These are phyloP conservation scores for Chloris gayana DNA, from an alignment of 176 grass and related monocot species.

Conservation along the genomic window DNA sequence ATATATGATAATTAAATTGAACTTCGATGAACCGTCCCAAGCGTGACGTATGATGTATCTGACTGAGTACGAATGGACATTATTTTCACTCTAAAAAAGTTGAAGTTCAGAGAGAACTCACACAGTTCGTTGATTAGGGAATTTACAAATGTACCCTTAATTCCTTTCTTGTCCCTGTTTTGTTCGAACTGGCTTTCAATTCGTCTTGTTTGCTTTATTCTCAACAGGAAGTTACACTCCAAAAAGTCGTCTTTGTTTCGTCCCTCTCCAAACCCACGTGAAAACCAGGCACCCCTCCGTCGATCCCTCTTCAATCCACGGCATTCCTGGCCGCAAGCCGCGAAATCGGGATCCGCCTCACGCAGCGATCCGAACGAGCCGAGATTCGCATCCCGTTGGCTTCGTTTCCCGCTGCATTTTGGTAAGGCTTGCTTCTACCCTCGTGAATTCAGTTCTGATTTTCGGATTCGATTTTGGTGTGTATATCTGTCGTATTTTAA, in stretches of 20 bases:
- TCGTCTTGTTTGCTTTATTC: slow-evolving; percentile 37
- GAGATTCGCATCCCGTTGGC: background rate
- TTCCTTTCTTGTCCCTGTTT: background rate
- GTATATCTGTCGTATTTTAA: background rate
- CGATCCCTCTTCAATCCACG: slow-evolving; percentile 10
- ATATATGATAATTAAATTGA: no score
- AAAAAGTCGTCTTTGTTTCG: slow-evolving; percentile 27
- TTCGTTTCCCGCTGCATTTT: slow-evolving; percentile 31
- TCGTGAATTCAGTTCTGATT: slow-evolving; percentile 41
- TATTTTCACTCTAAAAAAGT: no score
- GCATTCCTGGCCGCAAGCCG: background rate
- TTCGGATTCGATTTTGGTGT: background rate
- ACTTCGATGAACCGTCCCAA: no score
- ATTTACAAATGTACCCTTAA: background rate
- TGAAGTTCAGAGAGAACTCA: no score
- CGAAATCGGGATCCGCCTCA: slow-evolving; percentile 15
- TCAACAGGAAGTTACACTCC: slow-evolving; percentile 45
- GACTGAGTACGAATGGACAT: no score
- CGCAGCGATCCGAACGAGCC: slow-evolving; percentile 15
- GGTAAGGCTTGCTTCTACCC: slow-evolving; percentile 6
- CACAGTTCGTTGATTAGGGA: background rate
- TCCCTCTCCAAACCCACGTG: slow-evolving; percentile 22
- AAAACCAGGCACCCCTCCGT: slow-evolving; percentile 8
- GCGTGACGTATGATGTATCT: no score
- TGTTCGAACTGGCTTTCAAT: background rate